These are phyloP conservation scores for Ceratocystis cacaofunesta DNA, from an alignment of 2,329 filamentous ascomycete genomes.

Conservation along the genomic window DNA sequence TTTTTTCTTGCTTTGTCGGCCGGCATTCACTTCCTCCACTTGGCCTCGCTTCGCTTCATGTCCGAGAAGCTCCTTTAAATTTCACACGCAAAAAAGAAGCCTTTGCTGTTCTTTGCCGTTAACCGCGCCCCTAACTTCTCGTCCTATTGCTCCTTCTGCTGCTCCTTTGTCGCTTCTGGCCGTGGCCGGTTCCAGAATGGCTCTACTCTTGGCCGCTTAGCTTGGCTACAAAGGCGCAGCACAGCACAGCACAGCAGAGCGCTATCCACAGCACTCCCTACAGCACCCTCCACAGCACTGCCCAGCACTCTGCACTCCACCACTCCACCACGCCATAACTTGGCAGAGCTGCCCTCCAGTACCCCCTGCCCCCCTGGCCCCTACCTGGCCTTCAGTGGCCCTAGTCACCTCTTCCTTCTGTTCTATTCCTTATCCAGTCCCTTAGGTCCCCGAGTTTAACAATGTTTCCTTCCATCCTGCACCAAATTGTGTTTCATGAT, in stretches of 20 bases:
- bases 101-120: background rate
- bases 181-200: slow-evolving; percentile 10
- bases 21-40: no score
- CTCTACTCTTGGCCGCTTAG: background rate
- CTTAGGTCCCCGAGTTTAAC: background rate
- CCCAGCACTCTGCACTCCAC: no score
- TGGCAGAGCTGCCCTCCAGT: background rate
- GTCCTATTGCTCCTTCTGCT: background rate
- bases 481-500: slow-evolving; percentile 11
- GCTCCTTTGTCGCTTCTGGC: slow-evolving; percentile 4
- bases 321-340: background rate
- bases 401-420: background rate
- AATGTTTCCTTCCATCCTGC: slow-evolving; percentile 1
- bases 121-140: background rate
- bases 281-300: no score
- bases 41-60: background rate
- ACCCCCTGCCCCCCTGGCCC: background rate
- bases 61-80: background rate
- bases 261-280: no score
- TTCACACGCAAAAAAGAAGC: background rate
- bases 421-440: background rate
- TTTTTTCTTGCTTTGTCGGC: background rate
- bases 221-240: background rate
- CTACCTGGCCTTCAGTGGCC: background rate
- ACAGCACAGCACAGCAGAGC: background rate